Percentiles rank a stretch among this genome's conserved stretches.
Evolutionary conservation across 768 basidiomycete species (phyloP).

Genomic region (Mrakia frigida): DNA sequence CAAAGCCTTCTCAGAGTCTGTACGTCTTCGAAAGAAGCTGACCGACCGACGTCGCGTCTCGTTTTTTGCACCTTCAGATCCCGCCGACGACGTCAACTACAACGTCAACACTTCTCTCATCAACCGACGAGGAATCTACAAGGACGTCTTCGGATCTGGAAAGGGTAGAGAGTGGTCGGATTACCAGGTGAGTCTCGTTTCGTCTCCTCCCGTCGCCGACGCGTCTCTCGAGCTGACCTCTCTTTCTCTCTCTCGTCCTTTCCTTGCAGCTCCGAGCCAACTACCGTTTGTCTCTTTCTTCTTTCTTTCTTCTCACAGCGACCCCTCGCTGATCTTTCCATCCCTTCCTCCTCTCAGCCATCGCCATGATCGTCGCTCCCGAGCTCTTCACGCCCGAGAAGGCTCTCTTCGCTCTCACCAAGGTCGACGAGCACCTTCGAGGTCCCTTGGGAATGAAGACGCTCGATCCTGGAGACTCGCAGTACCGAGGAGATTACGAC

Average conservation of each 20-base stretch:
- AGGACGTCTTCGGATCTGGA: constrained; percentile 92
- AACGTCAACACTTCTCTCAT: constrained; percentile 63
- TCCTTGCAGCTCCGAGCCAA: constrained; percentile 67
- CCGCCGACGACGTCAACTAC: constrained; percentile 64
- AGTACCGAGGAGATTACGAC: constrained; percentile 88
- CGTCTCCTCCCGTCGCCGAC: constrained; percentile 17
- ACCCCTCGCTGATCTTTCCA: neutral
- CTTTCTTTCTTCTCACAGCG: neutral
- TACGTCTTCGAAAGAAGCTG: neutral
- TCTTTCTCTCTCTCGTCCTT: neutral
- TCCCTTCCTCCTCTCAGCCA: constrained; percentile 44
- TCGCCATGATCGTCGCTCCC: constrained; percentile 95
- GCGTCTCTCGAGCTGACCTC: neutral
- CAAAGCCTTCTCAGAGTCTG: neutral
- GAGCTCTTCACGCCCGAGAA: constrained; percentile 80
- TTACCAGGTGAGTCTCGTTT: constrained; percentile 58
- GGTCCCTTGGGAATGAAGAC: constrained; percentile 95
- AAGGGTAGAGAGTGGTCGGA: constrained; percentile 88
- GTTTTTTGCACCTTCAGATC: constrained; percentile 51
- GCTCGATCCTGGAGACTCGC: constrained; percentile 75
- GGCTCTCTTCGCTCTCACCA: constrained; percentile 68
- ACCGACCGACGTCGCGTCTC: neutral
- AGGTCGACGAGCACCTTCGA: constrained; percentile 77
- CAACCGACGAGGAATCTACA: constrained; percentile 92
- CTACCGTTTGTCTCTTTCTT: constrained; percentile 50